Evolutionary conservation across 345 rosid species (phyloP).

Genomic region (Euphorbia lathyris): DNA sequence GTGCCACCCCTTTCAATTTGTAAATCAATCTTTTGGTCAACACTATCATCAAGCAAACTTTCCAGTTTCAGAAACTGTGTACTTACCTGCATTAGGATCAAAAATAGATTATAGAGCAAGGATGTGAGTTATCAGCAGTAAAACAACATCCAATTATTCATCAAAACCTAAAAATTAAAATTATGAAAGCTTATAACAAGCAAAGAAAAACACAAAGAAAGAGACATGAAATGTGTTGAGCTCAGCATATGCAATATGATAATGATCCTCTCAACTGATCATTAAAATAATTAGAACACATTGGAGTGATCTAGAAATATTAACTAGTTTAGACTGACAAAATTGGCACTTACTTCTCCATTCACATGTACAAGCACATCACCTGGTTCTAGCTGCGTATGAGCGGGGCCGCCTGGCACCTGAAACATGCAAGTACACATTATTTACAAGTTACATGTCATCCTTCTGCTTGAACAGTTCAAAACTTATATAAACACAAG

Average conservation of each 20-base stretch:
- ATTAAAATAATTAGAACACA: not conserved
- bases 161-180: not conserved
- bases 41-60: slow-evolving; percentile 76
- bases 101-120: not conserved
- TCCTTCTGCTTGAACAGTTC: not conserved
- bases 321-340: not conserved
- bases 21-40: slow-evolving; percentile 56
- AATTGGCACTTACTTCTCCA: slow-evolving; percentile 61
- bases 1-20: slow-evolving; percentile 91
- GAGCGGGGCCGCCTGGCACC: slow-evolving; percentile 97
- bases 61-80: slow-evolving; percentile 86
- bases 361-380: slow-evolving; percentile 91
- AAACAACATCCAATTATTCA: not conserved
- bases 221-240: not conserved
- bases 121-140: not conserved
- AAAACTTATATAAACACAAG: slow-evolving; percentile 1
- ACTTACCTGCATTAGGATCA: slow-evolving; percentile 50
- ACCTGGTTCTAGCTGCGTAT: slow-evolving; percentile 80
- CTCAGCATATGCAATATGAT: not conserved
- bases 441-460: not conserved
- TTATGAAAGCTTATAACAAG: no score
- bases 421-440: slow-evolving; percentile 35
- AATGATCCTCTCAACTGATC: not conserved
- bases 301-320: not conserved
- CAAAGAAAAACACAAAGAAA: not conserved